Evolutionary conservation across 805 yeast genomes (phyloP), one percentile per base, ranked within the genome.

Genomic region (Candida pseudoglaebosa): DNA sequence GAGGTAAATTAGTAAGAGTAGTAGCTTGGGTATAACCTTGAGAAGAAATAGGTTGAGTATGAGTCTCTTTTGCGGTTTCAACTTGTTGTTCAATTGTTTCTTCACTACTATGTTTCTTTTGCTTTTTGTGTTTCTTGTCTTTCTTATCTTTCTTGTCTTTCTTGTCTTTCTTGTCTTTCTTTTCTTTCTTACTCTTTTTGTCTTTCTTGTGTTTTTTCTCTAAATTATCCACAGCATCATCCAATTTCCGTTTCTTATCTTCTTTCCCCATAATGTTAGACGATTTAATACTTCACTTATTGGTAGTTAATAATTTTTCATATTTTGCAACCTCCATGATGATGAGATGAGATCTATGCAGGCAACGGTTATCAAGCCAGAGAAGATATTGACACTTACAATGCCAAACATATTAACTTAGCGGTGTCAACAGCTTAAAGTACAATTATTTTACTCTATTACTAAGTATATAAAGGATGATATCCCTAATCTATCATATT

Each of bases 1-100:
- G 75, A 4, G 82, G 67, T 30, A 70, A 55, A 14, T 57, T 45
- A 12, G 71, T 46, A 36, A 73, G 58, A 12, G 64, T 63, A 12
- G 59, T 50, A 10, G 68, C 64, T 50, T 75, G 73, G 7, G 50
- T 53, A 45, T 73, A 72, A 28, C 50, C 53, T 12, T 29, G 38
- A 13, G 43, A 36, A 5, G 48, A 36, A 13, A 38, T 28, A 7
- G 48, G 34, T 21, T 26, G 34, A 19, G 55, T 45, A 14, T 46
- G 47, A 12, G 47, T 24, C 16, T 36, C 28, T 10, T 46, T 36
- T 5, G 43, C 24, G 22, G 46, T 38, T 16, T 32, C 34, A 22
- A 30, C 34, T 22, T 33, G 24, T 14, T 22, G 34, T 19, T 40
- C 45, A 21, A 32, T 39, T 45, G 41, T 45, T 43, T 52, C 48